Evolutionary conservation across 2,329 filamentous ascomycete genomes (phyloP), one percentile per base, ranked within the genome.

Genomic region (Daldinia sp.): DNA sequence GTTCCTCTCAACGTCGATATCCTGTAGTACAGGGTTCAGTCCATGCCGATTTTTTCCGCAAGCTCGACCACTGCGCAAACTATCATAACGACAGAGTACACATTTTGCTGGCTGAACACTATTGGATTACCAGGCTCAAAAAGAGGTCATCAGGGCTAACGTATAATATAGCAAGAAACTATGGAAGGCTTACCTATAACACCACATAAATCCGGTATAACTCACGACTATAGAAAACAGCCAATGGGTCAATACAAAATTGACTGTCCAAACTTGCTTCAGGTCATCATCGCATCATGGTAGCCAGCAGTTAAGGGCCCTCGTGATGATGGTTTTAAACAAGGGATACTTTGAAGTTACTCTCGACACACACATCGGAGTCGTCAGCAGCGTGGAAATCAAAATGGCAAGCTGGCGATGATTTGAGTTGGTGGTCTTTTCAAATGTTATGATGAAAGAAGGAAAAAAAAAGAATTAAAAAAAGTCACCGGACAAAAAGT

Each of bases 271-370:
- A 70, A 82, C 84, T 88, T 88, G 86, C 84, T 83, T 88, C 85
- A 89, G 87, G 87, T 89, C 87, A 89, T 89, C 87, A 88, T 75
- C 87, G 86, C 83, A 87, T 89, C 87, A 88, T 89, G 87, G 77
- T 83, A 86, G 86, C 86, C 81, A 86, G 78, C 85, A 78, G 63
- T 76, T 79, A 85, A 86, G 86, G 87, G 87, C 87, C 86, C 87
- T 89, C 87, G 85, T 88, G 87, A 88, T 84, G 81, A 89, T 89
- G 87, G 87, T 89, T 89, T 89, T 89, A 85, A 83, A 82, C 86
- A 88, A 88, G 82, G 85, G 85, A 83, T 79, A 80, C 77, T 72
- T 78, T 70, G 74, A 79, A 79, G 79, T 86, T 82, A 73, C 77
- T 89, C 87, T 89, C 78, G 87, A 88, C 87, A 82, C 85, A 83